Evolutionary conservation across 1,139 yeast genomes (phyloP).

Genomic region (Geotrichum fermentans): DNA sequence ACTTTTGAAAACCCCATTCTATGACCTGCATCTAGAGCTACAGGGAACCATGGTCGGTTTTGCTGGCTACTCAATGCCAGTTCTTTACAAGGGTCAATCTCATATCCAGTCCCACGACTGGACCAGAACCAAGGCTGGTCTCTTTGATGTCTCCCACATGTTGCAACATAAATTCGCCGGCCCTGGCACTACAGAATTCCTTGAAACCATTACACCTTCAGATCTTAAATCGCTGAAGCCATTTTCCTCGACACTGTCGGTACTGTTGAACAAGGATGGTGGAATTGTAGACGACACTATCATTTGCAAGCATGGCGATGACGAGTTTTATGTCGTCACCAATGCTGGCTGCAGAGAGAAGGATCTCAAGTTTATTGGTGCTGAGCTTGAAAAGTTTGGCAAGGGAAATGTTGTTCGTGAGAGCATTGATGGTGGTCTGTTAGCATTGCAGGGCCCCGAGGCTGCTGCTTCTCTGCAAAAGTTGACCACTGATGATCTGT

Average conservation of each 20-base stretch:
- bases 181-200: conserved; percentile 57
- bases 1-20: conserved; percentile 63
- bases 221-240: conserved; percentile 57
- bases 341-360: conserved; percentile 92
- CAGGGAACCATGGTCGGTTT: conserved; percentile 93
- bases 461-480: conserved; percentile 63
- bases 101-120: conserved; percentile 92
- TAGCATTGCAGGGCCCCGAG: conserved; percentile 91
- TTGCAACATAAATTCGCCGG: conserved; percentile 80
- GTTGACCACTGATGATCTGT: conserved; percentile 56
- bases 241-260: conserved; percentile 69
- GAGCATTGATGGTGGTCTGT: conserved; percentile 66
- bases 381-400: conserved; percentile 45
- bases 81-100: conserved; percentile 70
- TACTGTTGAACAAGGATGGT: conserved; percentile 65
- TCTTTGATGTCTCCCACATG: conserved; percentile 97
- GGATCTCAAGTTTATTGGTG: conserved; percentile 60
- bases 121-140: conserved; percentile 83
- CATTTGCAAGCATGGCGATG: conserved; percentile 76
- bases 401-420: conserved; percentile 49
- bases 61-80: conserved; percentile 95
- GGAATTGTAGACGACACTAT: conserved; percentile 88
- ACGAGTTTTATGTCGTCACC: conserved; percentile 83
- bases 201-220: conserved; percentile 80
- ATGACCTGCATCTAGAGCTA: conserved; percentile 67